These are phyloP conservation scores for Cryptococcus amylolentus DNA, from an alignment of 1,284 basidiomycete species.

Conservation along the genomic window DNA sequence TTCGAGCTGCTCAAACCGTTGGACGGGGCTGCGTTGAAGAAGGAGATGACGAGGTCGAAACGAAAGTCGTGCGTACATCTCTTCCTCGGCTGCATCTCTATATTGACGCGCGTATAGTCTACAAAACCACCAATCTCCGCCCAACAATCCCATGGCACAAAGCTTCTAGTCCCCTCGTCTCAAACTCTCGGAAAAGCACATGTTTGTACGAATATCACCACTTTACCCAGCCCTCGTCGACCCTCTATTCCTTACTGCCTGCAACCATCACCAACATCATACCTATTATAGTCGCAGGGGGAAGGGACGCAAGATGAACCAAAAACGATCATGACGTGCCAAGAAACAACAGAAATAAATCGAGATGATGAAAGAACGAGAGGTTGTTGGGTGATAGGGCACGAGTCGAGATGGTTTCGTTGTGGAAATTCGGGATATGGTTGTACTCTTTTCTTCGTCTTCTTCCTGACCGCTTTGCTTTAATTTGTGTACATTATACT, in stretches of 20 bases:
- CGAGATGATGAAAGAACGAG: too few species aligned
- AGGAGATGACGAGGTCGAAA: slow-evolving; percentile 98
- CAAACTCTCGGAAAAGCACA: background rate
- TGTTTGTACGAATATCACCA: background rate
- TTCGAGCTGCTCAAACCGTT: slow-evolving; percentile 98
- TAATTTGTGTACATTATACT: too few species aligned
- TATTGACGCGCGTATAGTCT: slow-evolving; percentile 26
- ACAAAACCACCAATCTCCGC: slow-evolving; percentile 51
- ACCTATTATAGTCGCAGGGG: background rate
- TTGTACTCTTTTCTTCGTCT: too few species aligned
- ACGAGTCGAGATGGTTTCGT: too few species aligned
- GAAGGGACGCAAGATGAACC: background rate
- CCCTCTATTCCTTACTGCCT: background rate
- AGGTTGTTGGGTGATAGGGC: too few species aligned
- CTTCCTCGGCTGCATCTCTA: background rate
- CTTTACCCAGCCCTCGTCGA: background rate
- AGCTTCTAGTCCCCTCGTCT: slow-evolving; percentile 34
- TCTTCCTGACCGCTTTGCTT: too few species aligned
- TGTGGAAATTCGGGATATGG: too few species aligned
- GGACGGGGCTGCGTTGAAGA: slow-evolving; percentile 90
- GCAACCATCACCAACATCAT: background rate
- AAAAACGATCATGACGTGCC: background rate
- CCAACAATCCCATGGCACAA: slow-evolving; percentile 49
- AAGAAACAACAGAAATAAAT: too few species aligned
- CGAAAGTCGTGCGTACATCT: slow-evolving; percentile 71